A percentile compares a stretch with the other conserved stretches of the same genome.
phyloP scores from a whole-genome alignment of 2,329 filamentous ascomycete genomes.

The Aspergillus unguis region DNA sequence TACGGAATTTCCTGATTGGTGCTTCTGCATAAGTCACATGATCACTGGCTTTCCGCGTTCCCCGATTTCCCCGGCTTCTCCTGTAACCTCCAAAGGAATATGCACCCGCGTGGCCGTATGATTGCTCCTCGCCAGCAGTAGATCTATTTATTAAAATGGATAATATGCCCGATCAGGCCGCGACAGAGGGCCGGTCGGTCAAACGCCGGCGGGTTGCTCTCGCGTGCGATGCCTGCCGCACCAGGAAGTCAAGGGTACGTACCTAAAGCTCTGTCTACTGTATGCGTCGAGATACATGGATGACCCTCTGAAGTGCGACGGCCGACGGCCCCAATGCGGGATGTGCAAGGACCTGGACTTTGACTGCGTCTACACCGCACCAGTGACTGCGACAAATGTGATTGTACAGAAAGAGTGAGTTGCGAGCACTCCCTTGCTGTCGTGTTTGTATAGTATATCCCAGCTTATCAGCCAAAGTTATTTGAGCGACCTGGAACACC shows the following conservation, averaged over 20 bases:
- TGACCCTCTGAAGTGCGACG: slow-evolving; percentile 38
- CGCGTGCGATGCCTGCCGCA: slow-evolving; percentile 39
- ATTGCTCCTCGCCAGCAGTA: too few species aligned
- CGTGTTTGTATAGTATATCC: too few species aligned
- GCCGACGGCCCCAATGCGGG: slow-evolving; percentile 42
- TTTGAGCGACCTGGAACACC: slow-evolving; percentile 19
- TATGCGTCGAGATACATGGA: neutral
- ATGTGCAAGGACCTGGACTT: slow-evolving; percentile 42
- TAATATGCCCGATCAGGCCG: too few species aligned
- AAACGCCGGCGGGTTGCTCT: slow-evolving; percentile 40
- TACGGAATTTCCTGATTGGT: too few species aligned
- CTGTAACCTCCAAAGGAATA: too few species aligned
- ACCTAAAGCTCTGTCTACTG: neutral
- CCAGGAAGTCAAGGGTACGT: slow-evolving; percentile 27
- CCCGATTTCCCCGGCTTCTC: too few species aligned
- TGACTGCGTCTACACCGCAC: slow-evolving; percentile 44
- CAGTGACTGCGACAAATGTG: slow-evolving; percentile 35
- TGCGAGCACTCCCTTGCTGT: too few species aligned
- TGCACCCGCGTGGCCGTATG: too few species aligned
- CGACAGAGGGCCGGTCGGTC: neutral
- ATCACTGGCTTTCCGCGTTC: too few species aligned
- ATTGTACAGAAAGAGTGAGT: slow-evolving; percentile 41
- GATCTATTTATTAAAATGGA: neutral
- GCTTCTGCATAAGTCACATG: too few species aligned
- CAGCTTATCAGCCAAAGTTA: neutral